These are phyloP conservation scores for Ceratocystis papillata DNA, from an alignment of 2,329 filamentous ascomycete species.

Conservation along the genomic window DNA sequence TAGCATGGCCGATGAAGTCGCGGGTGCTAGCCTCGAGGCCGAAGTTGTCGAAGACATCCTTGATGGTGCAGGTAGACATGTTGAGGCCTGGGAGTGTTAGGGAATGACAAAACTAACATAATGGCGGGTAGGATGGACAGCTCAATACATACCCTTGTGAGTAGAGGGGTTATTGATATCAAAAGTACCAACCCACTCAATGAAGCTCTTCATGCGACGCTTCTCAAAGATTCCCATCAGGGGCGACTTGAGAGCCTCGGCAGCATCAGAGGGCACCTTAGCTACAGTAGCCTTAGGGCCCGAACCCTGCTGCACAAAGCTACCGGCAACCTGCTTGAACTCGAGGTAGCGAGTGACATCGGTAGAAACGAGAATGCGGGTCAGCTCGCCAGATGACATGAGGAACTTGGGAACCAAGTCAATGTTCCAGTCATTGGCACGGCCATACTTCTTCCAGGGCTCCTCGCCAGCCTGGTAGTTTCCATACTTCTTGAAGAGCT, in stretches of 20 bases:
- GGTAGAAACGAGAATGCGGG: constrained; percentile 95
- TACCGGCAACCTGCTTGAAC: constrained; percentile 90
- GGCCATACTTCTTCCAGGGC: constrained; percentile 96
- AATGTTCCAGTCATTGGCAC: constrained; percentile 98
- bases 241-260: constrained; percentile 79
- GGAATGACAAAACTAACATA: background rate
- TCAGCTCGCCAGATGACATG: constrained; percentile 97
- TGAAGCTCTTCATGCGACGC: constrained; percentile 88
- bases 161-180: constrained; percentile 69
- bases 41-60: constrained; percentile 98
- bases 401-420: constrained; percentile 96
- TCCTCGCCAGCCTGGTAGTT: constrained; percentile 69
- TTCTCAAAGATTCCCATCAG: constrained; percentile 98
- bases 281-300: constrained; percentile 81
- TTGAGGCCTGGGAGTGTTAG: constrained; percentile 54
- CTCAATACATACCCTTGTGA: constrained; percentile 63
- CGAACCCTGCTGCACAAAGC: constrained; percentile 83
- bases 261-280: constrained; percentile 90
- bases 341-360: constrained; percentile 82
- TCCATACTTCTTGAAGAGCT: constrained; percentile 96
- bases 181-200: constrained; percentile 88
- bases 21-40: constrained; percentile 78
- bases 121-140: background rate
- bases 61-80: constrained; percentile 73
- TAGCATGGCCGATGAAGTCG: constrained; percentile 95